Conservation (phyloP, 495 filamentous ascomycete genomes). For the Aspergillus olivimuriae region DNA sequence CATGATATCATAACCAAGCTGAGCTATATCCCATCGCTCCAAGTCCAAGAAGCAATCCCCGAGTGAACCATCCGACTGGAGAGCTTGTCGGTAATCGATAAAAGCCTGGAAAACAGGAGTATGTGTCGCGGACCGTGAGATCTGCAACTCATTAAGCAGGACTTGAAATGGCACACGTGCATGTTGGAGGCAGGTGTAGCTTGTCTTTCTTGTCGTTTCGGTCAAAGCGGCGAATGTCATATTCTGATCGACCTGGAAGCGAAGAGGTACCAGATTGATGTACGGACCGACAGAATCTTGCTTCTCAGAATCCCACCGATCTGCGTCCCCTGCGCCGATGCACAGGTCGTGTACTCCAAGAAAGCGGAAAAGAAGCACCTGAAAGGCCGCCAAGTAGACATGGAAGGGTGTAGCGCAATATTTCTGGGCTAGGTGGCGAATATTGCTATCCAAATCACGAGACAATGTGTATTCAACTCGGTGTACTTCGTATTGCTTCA, state of each 20-base stretch:
- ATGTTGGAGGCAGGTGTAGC: constrained; percentile 25
- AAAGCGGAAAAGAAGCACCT: constrained; percentile 22
- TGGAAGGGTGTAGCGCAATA: constrained; percentile 30
- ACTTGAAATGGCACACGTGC: constrained; percentile 45
- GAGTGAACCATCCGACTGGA: too few species aligned
- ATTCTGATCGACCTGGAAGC: constrained; percentile 15
- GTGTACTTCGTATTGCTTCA: constrained; percentile 6
- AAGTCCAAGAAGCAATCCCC: constrained; percentile 5
- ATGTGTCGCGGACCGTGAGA: constrained; percentile 23
- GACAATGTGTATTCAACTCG: too few species aligned
- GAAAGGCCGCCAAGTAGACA: constrained; percentile 35
- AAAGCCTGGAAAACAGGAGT: constrained; percentile 37
- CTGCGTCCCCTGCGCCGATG: constrained; percentile 40
- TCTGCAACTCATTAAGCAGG: constrained; percentile 30
- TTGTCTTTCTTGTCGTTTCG: constrained; percentile 9
- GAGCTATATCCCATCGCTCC: not conserved
- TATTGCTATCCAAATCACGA: too few species aligned
- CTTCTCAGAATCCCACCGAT: constrained; percentile 26
- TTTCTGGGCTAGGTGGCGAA: constrained; percentile 6
- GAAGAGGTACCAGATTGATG: constrained; percentile 44
- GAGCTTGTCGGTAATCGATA: constrained; percentile 40
- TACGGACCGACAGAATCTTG: constrained; percentile 39
- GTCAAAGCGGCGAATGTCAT: constrained; percentile 13
- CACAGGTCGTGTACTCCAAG: constrained; percentile 25
- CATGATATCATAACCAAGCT: not conserved